Evolutionary conservation across 139 green algal genomes (phyloP).

Genomic region (Chlorokybus atmophyticus): DNA sequence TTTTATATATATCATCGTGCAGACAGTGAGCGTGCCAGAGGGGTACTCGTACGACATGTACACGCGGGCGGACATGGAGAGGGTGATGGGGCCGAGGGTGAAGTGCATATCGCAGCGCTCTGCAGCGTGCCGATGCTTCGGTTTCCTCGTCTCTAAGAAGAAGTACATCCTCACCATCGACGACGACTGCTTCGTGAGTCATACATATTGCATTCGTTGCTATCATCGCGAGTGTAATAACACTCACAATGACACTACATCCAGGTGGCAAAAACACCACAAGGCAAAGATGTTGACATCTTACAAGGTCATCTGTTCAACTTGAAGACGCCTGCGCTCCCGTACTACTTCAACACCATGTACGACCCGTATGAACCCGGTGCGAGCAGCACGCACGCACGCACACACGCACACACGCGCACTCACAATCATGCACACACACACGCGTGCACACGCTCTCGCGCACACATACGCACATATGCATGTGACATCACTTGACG

Average conservation of each 20-base stretch:
- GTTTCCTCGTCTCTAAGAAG: slow-evolving; percentile 10
- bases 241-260: neutral
- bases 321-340: slow-evolving; percentile 18
- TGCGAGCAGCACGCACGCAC: too few species aligned
- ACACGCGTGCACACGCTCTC: too few species aligned
- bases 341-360: slow-evolving; percentile 33
- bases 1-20: neutral
- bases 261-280: slow-evolving; percentile 10
- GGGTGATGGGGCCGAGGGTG: neutral
- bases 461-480: too few species aligned
- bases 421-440: too few species aligned
- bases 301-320: slow-evolving; percentile 20
- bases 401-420: too few species aligned
- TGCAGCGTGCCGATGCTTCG: slow-evolving; percentile 6
- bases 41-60: slow-evolving; percentile 9
- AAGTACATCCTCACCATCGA: slow-evolving; percentile 11
- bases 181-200: slow-evolving; percentile 10
- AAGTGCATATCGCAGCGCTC: slow-evolving; percentile 4
- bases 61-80: slow-evolving; percentile 4
- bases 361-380: slow-evolving; percentile 37
- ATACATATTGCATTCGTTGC: neutral
- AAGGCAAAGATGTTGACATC: slow-evolving; percentile 14
- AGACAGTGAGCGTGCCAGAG: neutral
- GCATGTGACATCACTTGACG: too few species aligned
- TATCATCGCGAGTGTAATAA: neutral